Base-by-base conservation (phyloP, 1,284 basidiomycete species). In the Ceratobasidium sp. region DNA sequence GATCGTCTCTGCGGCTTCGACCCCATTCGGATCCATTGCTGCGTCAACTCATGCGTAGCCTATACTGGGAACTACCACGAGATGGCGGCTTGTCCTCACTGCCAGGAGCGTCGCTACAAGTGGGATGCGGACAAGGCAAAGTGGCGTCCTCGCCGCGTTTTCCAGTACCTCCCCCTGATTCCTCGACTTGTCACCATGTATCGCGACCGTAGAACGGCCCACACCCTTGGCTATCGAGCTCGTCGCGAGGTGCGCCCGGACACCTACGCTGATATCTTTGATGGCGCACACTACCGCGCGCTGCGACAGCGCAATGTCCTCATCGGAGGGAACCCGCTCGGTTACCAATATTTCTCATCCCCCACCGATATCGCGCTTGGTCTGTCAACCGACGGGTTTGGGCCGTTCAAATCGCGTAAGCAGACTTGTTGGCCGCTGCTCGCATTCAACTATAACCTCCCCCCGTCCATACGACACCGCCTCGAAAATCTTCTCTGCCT, bases 261-360 rank as follows among this genome's bases (percentile, higher is more conserved):
- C 2, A 43, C 58, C n/a, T 75, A 77, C 9, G 57, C 12, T n/a
- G 76, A 80, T 62, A 71, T 78, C 60, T 78, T 78, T 58, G 59
- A 74, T 39, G 73, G 74, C 4, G n/a, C 21, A 0, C 39, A 50
- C 26, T 74, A 75, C 43, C 36, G 32, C 10, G 30, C 12, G 12
- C 70, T 75, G 14, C 58, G 39, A 6, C 30, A 39, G 8, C 18
- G 61, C 28, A 26, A 21, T 16, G 65, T 72, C 16, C 8, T 3
- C 2, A 32, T 74, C 30, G 45, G 59, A 3, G 48, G 52, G 4
- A 5, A 16, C 5, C 45, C 46, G 30, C 50, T 62, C 28, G 23
- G 23, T 12, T 45, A 80, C 53, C 53, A 26, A 0, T 80, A 76
- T 72, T 83, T 83, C 70, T 74, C 71, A 0, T 76, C 78, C 43